Base-by-base conservation (phyloP, 768 basidiomycete genomes). In the Butyriboletus loyo region DNA sequence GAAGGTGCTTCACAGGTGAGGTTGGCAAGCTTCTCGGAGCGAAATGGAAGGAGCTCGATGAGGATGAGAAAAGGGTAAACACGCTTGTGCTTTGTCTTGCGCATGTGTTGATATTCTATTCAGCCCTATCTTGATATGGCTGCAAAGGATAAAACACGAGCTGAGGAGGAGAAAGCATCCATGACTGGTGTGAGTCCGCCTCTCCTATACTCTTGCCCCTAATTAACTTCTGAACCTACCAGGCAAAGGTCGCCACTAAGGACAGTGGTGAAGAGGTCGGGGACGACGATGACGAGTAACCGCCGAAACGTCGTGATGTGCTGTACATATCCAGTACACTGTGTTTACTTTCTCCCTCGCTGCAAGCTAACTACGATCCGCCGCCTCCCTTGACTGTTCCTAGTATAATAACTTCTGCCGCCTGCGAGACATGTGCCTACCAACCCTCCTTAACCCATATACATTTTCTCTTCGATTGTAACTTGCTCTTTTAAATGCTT, bases 31-130 rank as follows among this genome's bases (percentile, higher is more conserved):
- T 97, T 41, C 85, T 98, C 53, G 96, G 96, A 37, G 87, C 87
- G 46, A 94, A 93, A 75, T 98, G 96, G 96, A 98, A 97, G 80
- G 92, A 92, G 69, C 81, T 97, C 63, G 84, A 84, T 49, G 92
- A 93, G 6, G 81, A 82, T 32, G 93, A 97, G 77, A 96, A 93
- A 79, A 91, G 90, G 82, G 92, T 90, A 46, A 40, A 73, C 67
- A n/a, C 17, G 7, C 43, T 46, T 2, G 7, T n/a, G 7, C 15
- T 14, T 19, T 8, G 17, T 53, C 22, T 8, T 13, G 11, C 45
- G 46, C 22, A 5, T 9, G 24, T 48, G 14, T 40, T 65, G 2
- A 58, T 45, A 32, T 25, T 63, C 49, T 56, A 7, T 53, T 28
- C 56, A 95, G 93, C 93, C 92, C 15, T 98, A 96, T 76, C 61